A percentile compares a stretch with the other conserved stretches of the same genome.
These are phyloP conservation scores for Zizania palustris DNA, from an alignment of 202 grass and related monocot genomes.

Conservation along the genomic window DNA sequence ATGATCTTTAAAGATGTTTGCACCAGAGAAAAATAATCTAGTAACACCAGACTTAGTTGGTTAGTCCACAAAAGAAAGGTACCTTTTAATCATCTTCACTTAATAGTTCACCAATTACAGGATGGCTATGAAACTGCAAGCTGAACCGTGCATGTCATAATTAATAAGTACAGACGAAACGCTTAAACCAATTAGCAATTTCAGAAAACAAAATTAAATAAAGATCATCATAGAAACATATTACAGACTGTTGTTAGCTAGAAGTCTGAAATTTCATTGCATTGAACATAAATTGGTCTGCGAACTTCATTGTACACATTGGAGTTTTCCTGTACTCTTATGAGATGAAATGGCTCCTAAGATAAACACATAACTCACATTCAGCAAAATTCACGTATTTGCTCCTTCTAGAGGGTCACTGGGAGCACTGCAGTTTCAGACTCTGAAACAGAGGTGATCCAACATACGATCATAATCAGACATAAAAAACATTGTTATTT, in stretches of 20 bases:
- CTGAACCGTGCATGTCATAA: constrained; percentile 4
- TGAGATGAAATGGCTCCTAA: neutral
- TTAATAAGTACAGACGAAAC: constrained; percentile 17
- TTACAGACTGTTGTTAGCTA: no score
- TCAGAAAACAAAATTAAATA: neutral
- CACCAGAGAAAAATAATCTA: no score
- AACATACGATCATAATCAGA: neutral
- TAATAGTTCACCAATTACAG: constrained; percentile 64
- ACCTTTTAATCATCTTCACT: constrained; percentile 62
- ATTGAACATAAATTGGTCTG: no score
- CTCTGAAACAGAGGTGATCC: neutral
- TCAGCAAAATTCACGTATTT: neutral
- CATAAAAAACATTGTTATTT: neutral
- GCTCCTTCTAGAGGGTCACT: neutral
- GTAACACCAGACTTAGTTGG: neutral
- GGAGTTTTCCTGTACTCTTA: no score
- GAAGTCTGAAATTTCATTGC: no score
- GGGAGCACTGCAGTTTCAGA: neutral
- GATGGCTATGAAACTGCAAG: constrained; percentile 87
- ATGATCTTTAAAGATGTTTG: no score
- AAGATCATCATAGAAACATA: constrained; percentile 20
- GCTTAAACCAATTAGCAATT: constrained; percentile 4
- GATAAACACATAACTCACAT: neutral
- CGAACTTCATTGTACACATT: neutral
- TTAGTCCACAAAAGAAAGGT: neutral